Percentiles rank a stretch among this genome's conserved stretches.
These are phyloP conservation scores for Physcomitrellopsis africana DNA, from an alignment of 225 moss, liverwort and hornwort species.

Conservation along the genomic window DNA sequence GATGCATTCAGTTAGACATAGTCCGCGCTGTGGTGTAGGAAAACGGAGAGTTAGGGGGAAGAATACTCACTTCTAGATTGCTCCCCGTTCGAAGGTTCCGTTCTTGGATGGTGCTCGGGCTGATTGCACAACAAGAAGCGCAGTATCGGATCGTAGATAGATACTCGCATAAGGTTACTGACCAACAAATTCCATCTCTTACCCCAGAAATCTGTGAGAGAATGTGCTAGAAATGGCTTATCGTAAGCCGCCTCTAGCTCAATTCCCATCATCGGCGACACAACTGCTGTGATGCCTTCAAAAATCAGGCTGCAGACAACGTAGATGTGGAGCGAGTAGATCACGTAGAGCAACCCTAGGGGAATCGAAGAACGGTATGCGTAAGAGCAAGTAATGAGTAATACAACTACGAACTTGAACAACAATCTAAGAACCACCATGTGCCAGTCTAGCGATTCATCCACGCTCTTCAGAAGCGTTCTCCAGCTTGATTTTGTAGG, in stretches of 20 bases:
- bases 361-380: conserved; percentile 31
- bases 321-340: conserved; percentile 52
- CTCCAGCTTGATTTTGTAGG: conserved; percentile 21
- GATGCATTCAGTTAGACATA: neutral
- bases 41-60: neutral
- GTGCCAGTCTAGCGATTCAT: conserved; percentile 36
- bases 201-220: conserved; percentile 86
- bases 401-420: conserved; percentile 36
- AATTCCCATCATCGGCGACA: conserved; percentile 64
- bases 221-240: conserved; percentile 75
- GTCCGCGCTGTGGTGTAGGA: neutral
- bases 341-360: conserved; percentile 22
- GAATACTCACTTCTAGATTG: conserved; percentile 10
- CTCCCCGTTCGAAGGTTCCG: neutral
- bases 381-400: conserved; percentile 22
- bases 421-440: conserved; percentile 34
- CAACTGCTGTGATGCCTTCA: conserved; percentile 60
- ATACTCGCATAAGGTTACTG: conserved; percentile 76
- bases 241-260: conserved; percentile 62
- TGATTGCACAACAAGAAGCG: conserved; percentile 23
- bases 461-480: conserved; percentile 10
- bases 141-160: conserved; percentile 59
- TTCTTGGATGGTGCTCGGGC: neutral
- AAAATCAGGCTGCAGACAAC: conserved; percentile 52
- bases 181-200: conserved; percentile 85